phyloP scores from a whole-genome alignment of 306 rosid species.

The Prunus mume region DNA sequence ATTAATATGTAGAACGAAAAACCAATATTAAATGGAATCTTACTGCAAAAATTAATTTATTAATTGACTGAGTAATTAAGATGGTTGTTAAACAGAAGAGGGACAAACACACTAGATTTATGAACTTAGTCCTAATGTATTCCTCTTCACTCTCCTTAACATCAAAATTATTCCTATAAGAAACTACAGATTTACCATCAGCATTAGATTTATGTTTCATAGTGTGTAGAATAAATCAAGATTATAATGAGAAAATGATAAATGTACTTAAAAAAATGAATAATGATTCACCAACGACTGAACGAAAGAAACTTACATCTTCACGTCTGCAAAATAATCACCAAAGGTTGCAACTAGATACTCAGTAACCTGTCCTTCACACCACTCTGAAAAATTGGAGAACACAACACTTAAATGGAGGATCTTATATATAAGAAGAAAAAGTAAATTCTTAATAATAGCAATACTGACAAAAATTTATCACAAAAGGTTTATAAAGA shows the following conservation, averaged over 20 bases:
- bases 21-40: too few relatives aligned
- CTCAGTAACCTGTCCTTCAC: slow-evolving; percentile 89
- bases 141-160: neutral
- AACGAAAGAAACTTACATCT: slow-evolving; percentile 61
- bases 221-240: neutral
- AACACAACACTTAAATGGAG: slow-evolving; percentile 17
- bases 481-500: too few relatives aligned
- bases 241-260: neutral
- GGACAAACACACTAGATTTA: neutral
- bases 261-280: neutral
- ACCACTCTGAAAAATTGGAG: slow-evolving; percentile 68
- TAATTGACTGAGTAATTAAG: neutral
- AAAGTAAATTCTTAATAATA: neutral
- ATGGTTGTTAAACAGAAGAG: neutral
- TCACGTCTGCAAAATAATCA: slow-evolving; percentile 90
- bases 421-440: slow-evolving; percentile 2
- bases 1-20: neutral
- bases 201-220: neutral
- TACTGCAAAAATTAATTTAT: neutral
- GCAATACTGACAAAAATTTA: neutral
- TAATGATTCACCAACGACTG: neutral
- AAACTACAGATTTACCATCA: neutral
- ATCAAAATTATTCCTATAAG: neutral
- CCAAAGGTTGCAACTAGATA: slow-evolving; percentile 92
- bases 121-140: too few relatives aligned